These are phyloP conservation scores for Ceratocystis cacaofunesta DNA, from an alignment of 2,329 filamentous ascomycete genomes.

Conservation along the genomic window DNA sequence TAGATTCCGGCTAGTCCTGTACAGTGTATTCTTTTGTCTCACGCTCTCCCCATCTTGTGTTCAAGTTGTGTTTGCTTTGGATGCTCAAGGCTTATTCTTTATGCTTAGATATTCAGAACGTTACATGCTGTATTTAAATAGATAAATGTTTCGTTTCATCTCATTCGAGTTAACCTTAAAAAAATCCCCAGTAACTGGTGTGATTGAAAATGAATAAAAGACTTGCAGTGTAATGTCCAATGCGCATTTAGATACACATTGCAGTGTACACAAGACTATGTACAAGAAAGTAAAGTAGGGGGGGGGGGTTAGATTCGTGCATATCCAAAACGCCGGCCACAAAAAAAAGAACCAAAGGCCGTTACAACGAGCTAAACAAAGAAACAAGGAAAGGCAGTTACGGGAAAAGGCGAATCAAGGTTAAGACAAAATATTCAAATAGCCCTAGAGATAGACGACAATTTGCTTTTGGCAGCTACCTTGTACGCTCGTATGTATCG, in stretches of 20 bases:
- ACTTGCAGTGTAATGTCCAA: background rate
- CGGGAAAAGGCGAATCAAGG: background rate
- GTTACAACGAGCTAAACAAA: background rate
- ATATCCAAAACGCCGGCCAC: constrained; percentile 2
- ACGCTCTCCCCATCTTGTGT: too few relatives aligned
- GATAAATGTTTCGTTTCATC: too few relatives aligned
- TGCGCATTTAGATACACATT: background rate
- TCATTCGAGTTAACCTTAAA: too few relatives aligned
- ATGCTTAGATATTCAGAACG: too few relatives aligned
- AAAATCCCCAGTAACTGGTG: too few relatives aligned
- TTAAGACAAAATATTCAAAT: background rate
- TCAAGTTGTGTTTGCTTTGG: too few relatives aligned
- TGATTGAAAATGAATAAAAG: background rate
- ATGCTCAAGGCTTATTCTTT: too few relatives aligned
- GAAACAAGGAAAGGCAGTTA: background rate
- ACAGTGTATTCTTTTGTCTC: too few relatives aligned
- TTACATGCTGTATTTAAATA: too few relatives aligned
- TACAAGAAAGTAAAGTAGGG: background rate
- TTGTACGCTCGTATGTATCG: background rate
- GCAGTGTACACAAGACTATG: background rate
- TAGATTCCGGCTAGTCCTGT: too few relatives aligned
- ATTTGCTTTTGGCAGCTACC: background rate
- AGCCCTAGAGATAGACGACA: background rate
- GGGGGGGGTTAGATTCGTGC: background rate
- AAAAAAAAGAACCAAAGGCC: background rate